phyloP scores from a whole-genome alignment of 306 rosid genomes.

The Pyrus communis region DNA sequence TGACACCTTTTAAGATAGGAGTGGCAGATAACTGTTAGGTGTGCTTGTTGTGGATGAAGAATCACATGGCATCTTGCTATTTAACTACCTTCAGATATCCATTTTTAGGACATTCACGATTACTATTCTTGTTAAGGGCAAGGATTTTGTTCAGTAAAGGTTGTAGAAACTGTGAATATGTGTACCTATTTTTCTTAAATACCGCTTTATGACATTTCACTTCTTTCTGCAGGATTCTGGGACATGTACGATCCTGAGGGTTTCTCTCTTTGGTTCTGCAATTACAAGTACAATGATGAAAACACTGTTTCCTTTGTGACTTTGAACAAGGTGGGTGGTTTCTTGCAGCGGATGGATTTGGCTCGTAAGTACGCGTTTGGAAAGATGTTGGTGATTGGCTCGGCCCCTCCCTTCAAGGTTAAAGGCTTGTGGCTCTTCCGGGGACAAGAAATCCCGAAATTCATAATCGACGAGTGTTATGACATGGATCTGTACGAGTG shows the following conservation, averaged over 20 bases:
- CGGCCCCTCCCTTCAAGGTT: slow-evolving; percentile 69
- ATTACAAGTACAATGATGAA: slow-evolving; percentile 74
- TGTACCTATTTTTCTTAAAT: not conserved
- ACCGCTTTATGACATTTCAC: not conserved
- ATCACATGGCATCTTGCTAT: not conserved
- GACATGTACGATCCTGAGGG: slow-evolving; percentile 94
- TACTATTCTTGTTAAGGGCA: not conserved
- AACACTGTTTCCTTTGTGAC: slow-evolving; percentile 75
- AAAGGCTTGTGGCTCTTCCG: slow-evolving; percentile 89
- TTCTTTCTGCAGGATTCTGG: slow-evolving; percentile 66
- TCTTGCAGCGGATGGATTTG: slow-evolving; percentile 82
- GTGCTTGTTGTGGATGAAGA: not conserved
- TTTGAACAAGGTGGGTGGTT: slow-evolving; percentile 68
- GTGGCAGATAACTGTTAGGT: not conserved
- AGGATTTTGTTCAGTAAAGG: not conserved
- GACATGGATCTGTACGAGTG: slow-evolving; percentile 83
- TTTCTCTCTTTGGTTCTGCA: slow-evolving; percentile 82
- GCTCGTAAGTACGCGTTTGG: slow-evolving; percentile 79
- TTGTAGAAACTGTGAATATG: not conserved
- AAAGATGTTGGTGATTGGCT: slow-evolving; percentile 74
- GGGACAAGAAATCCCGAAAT: slow-evolving; percentile 64
- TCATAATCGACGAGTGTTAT: slow-evolving; percentile 65
- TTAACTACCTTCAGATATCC: not conserved
- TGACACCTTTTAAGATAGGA: too few relatives aligned
- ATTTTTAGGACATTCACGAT: not conserved